These are phyloP conservation scores for Solanum lycopersicoides DNA, from an alignment of 257 asterid species.

Conservation along the genomic window DNA sequence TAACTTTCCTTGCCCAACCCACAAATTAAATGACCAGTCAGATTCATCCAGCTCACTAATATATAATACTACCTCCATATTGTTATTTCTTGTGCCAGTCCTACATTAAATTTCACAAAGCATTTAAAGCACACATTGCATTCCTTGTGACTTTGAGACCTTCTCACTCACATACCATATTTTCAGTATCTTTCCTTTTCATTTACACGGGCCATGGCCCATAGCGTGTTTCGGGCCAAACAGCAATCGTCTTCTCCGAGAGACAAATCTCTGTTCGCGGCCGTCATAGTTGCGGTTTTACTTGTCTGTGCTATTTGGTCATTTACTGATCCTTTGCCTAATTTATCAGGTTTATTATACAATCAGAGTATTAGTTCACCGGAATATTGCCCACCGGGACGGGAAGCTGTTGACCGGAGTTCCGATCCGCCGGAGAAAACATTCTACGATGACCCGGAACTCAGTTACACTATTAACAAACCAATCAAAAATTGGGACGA, in stretches of 20 bases:
- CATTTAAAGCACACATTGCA: not conserved
- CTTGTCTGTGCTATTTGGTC: conserved; percentile 30
- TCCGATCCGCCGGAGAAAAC: conserved; percentile 30
- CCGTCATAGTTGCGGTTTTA: conserved; percentile 8
- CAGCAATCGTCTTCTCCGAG: conserved; percentile 14
- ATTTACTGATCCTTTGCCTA: conserved; percentile 25
- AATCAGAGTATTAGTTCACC: not conserved
- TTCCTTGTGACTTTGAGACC: not conserved
- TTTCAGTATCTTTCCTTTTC: not conserved
- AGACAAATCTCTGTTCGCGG: conserved; percentile 12
- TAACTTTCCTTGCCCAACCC: not conserved
- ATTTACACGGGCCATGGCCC: conserved; percentile 19
- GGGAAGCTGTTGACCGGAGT: conserved; percentile 2
- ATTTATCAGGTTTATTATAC: conserved; percentile 17
- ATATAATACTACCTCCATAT: not conserved
- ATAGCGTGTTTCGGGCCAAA: conserved; percentile 18
- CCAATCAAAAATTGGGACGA: conserved; percentile 57
- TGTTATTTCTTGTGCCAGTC: not conserved
- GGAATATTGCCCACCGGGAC: not conserved
- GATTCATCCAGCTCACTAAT: not conserved
- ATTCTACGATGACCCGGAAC: conserved; percentile 54
- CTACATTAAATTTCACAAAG: not conserved
- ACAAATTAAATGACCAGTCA: not conserved
- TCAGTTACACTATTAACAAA: conserved; percentile 39
- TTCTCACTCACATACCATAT: not conserved